Conservation (phyloP, 2,329 filamentous ascomycete genomes). For the Zymoseptoria ardabiliae region DNA sequence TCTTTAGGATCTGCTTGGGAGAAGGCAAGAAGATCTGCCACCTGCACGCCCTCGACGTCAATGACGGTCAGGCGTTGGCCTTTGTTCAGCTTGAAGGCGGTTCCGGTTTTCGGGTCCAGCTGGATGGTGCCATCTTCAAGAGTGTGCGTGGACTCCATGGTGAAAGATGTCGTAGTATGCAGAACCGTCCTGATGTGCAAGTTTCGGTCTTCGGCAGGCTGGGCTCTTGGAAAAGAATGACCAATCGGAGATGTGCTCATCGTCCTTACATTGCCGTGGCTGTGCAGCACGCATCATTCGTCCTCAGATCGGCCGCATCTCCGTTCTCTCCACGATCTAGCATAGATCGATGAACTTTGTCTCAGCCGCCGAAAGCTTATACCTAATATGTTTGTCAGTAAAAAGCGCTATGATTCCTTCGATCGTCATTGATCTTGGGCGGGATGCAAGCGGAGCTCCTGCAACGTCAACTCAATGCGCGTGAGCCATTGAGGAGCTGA, state of each 20-base stretch:
- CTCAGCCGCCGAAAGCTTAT: neutral
- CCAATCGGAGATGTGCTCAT: neutral
- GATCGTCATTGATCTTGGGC: neutral
- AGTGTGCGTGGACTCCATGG: neutral
- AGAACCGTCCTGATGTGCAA: neutral
- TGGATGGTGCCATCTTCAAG: slow-evolving; percentile 1
- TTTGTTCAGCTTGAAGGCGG: slow-evolving; percentile 15
- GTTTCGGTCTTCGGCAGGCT: neutral
- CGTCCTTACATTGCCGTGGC: neutral
- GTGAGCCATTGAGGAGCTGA: neutral
- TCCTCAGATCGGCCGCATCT: neutral
- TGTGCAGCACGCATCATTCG: neutral
- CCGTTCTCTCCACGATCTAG: neutral
- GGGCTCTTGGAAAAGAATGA: neutral
- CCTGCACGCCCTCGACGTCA: slow-evolving; percentile 18
- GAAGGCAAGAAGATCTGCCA: slow-evolving; percentile 17
- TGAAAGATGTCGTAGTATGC: neutral
- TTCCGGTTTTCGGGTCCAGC: slow-evolving; percentile 15
- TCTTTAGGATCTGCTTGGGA: slow-evolving; percentile 15
- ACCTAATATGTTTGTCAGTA: neutral
- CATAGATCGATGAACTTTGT: neutral
- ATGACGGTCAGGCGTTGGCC: slow-evolving; percentile 18
- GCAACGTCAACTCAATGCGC: neutral
- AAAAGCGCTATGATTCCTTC: neutral
- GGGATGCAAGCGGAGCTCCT: neutral